A percentile compares a stretch with the other conserved stretches of the same genome.
Conservation (phyloP, 208 protist species). For the Strigomonas culicis region DNA sequence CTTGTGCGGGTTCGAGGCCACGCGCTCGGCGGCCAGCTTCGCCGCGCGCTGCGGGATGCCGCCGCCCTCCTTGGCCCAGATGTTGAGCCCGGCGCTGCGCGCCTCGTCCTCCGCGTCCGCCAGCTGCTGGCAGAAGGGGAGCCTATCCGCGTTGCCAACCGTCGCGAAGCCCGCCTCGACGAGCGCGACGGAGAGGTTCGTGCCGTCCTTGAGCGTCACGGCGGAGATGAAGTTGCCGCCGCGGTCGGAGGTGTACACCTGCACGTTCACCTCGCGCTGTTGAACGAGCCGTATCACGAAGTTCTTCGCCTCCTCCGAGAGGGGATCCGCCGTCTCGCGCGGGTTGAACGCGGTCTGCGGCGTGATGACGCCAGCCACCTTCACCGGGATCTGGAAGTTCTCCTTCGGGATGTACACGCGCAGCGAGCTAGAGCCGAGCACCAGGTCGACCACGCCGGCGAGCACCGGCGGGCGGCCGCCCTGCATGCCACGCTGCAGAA, state of each 20-base stretch:
- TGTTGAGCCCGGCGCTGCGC: conserved; percentile 43
- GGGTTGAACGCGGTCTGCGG: conserved; percentile 45
- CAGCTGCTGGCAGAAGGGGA: conserved; percentile 74
- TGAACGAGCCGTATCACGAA: conserved; percentile 62
- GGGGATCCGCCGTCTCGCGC: conserved; percentile 45
- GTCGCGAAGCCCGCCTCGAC: conserved; percentile 75
- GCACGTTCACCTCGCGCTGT: conserved; percentile 80
- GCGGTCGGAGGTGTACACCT: conserved; percentile 80
- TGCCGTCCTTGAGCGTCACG: conserved; percentile 59
- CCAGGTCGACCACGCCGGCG: conserved; percentile 73
- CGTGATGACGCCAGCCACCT: conserved; percentile 79
- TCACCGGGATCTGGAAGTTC: conserved; percentile 85
- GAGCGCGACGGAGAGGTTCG: conserved; percentile 65
- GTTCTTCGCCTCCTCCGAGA: conserved; percentile 73
- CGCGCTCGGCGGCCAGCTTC: conserved; percentile 61
- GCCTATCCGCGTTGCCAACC: conserved; percentile 65
- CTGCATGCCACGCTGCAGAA: conserved; percentile 88
- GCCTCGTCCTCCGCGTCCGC: conserved; percentile 62
- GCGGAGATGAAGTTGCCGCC: conserved; percentile 84
- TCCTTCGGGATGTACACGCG: conserved; percentile 87
- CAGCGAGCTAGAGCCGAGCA: conserved; percentile 76
- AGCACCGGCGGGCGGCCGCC: conserved; percentile 66
- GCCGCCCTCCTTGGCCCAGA: conserved; percentile 45
- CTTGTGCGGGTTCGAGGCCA: conserved; percentile 24
- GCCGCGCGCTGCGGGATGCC: conserved; percentile 54